Conservation (phyloP, 139 green algal genomes). For the Dunaliella sp. region DNA sequence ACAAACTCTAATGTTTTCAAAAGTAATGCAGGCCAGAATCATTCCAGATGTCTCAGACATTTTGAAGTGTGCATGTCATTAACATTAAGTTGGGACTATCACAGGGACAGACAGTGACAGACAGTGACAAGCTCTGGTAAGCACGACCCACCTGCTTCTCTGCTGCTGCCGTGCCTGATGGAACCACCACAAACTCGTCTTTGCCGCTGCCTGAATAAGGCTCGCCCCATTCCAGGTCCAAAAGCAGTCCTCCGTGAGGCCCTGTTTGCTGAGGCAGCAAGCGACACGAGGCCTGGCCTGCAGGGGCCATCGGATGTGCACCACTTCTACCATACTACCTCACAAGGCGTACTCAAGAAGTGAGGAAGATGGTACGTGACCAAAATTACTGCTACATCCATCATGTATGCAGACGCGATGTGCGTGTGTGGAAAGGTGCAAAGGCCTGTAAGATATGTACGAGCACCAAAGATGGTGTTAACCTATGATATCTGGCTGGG, state of each 20-base stretch:
- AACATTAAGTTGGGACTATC: neutral
- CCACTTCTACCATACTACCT: too few relatives aligned
- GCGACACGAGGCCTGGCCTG: neutral
- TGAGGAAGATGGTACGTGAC: too few relatives aligned
- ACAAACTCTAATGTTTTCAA: neutral
- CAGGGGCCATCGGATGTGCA: too few relatives aligned
- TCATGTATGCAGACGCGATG: too few relatives aligned
- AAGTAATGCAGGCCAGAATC: neutral
- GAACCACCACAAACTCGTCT: slow-evolving; percentile 7
- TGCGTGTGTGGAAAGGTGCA: too few relatives aligned
- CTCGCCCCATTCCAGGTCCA: neutral
- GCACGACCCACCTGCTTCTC: neutral
- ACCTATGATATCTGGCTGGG: too few relatives aligned
- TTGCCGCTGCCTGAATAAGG: neutral
- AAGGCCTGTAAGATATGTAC: too few relatives aligned
- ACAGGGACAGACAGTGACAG: neutral
- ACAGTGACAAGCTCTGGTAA: neutral
- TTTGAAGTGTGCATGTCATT: too few relatives aligned
- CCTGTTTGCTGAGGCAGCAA: neutral
- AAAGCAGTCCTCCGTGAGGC: neutral
- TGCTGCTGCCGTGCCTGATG: neutral
- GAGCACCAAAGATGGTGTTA: too few relatives aligned
- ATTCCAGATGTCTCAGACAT: too few relatives aligned
- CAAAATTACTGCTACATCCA: too few relatives aligned
- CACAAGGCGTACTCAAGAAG: too few relatives aligned